Evolutionary conservation across 2,329 filamentous ascomycete genomes (phyloP).

Genomic region (Verticillium alfalfae): DNA sequence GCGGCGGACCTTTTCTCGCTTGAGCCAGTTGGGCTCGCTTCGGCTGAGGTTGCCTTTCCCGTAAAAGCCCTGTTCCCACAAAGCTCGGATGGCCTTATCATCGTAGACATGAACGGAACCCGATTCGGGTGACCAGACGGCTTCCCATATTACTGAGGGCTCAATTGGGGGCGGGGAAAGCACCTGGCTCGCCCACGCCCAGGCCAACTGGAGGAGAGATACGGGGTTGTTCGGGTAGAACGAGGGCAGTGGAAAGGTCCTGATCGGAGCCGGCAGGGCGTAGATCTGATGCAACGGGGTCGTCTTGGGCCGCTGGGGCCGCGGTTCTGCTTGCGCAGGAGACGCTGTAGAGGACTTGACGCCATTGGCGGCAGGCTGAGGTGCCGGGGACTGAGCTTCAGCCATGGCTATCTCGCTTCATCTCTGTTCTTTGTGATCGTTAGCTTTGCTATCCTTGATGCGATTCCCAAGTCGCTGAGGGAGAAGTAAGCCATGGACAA

Average conservation of each 20-base stretch:
- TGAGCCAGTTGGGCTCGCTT: constrained; percentile 91
- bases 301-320: constrained; percentile 18
- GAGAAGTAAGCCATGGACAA: constrained; percentile 7
- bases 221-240: constrained; percentile 92
- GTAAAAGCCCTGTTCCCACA: constrained; percentile 98
- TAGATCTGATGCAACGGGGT: constrained; percentile 67
- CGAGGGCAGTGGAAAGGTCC: constrained; percentile 75
- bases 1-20: constrained; percentile 68
- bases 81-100: constrained; percentile 63
- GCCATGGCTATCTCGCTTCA: constrained; percentile 39
- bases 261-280: constrained; percentile 71
- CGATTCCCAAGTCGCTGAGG: neutral
- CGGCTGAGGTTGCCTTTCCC: constrained; percentile 90
- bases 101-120: constrained; percentile 82
- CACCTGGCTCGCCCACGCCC: constrained; percentile 70
- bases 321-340: constrained; percentile 13
- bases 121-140: constrained; percentile 75
- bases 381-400: constrained; percentile 22
- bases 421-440: constrained; percentile 34
- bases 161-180: constrained; percentile 63
- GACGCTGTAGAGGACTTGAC: constrained; percentile 11
- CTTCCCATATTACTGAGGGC: constrained; percentile 59
- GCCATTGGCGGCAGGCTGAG: constrained; percentile 4
- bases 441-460: constrained; percentile 6
- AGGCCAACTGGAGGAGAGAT: constrained; percentile 75